Base-by-base conservation (phyloP, 2,329 filamentous ascomycete genomes). In the Daldinia sp. region DNA sequence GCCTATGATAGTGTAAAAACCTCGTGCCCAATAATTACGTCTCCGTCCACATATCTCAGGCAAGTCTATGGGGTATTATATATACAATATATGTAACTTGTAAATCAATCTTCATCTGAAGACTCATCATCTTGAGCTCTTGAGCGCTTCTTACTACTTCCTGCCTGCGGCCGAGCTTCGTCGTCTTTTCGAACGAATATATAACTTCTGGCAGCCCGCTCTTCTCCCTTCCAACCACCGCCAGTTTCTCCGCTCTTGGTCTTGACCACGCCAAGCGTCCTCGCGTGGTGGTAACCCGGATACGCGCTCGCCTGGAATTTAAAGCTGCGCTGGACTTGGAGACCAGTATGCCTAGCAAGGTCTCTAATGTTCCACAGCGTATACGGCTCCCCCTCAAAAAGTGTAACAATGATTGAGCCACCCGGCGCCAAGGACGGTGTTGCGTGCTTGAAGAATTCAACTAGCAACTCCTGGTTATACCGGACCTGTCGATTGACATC, bases 401-500 rank as follows among this genome's bases (percentile, higher is more conserved):
- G 80, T 0, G 93, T 96, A 19, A 98, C 88, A 53, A 97, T 78
- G 55, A 97, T 88, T 70, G 85, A 75, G 32, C 88, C 88, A 4
- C 83, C 81, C 0, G 79, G 80, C 0, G 84, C 78, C 1, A 91
- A 81, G 1, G 83, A 81, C 1, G 77, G 76, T 19, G 82, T 76
- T 1, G 85, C 82, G 57, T 81, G 78, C 62, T 77, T 75, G 79
- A 93, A 92, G 78, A 92, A 92, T 41, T 82, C 80, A 11, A 91
- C 88, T 32, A 93, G 82, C 51, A 93, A 82, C 72, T 90, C 87
- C 78, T 97, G 94, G 79, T 99, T 98, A 76, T 92, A 87, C 58
- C 95, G 88, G 11, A 97, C 93, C 79, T 99, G 95, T 32, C 95
- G 85, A 80, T 97, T 97, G 58, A 97, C 90, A 79, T 98, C 94